Base-by-base conservation (phyloP, 148 eudicot species). In the Fallopia convolvulus region DNA sequence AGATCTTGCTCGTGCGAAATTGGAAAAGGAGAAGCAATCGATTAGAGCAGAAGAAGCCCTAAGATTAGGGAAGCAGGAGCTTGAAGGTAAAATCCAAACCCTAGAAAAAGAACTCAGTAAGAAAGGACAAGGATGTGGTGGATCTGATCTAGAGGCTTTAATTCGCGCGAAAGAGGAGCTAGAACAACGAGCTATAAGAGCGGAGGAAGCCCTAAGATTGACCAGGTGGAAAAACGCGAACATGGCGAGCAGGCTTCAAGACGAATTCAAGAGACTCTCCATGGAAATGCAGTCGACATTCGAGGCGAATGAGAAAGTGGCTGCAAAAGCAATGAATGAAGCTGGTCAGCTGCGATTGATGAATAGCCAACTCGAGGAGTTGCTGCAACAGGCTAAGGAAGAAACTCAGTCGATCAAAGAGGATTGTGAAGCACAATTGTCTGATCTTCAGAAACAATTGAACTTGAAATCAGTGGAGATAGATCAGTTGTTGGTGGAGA, bases 171-270 rank as follows among this genome's bases (percentile, higher is more conserved):
- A 90, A 87, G 87, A 93, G 44, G 91, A 90, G 82, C 92, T 91
- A 78, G 99, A 93, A 82, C 87, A 96, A 66, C 87, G 94, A 86
- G 97, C 94, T 3, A 87, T 93, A 80, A 78, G 71, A 85, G 98
- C 98, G 49, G 98, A 96, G 83, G 98, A 89, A 80, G 82, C 82
- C 46, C 81, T 96, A 71, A 86, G 88, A 81, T 82, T 89, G 83
- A 83, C 86, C 50, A 82, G 86, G 79, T 82, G 83, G 93, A 88
- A 93, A 70, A 93, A 93, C 86, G 93, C 87, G 18, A 88, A 85
- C 50, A 90, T 91, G 20, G 98, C 97, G 50, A 91, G 89, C 14
- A 84, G 92, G 83, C 87, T 96, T 63, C 99, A 93, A 77, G 94
- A 90, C 49, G 99, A 96, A 61, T 88, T 96, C 80, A 87, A 82